Conservation (phyloP, 148 eudicot genomes). For the Heliosperma pusillum region DNA sequence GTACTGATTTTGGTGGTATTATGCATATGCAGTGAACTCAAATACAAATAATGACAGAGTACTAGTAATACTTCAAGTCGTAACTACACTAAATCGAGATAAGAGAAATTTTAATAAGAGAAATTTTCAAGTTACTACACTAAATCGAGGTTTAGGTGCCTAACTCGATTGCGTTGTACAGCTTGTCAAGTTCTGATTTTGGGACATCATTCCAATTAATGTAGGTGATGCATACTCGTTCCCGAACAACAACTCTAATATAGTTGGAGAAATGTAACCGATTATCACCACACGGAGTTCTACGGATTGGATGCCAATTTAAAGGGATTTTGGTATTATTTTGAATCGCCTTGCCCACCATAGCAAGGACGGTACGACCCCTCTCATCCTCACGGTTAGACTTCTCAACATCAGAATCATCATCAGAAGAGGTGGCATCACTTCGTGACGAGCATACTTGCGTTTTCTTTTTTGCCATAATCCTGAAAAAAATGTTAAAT, state of each 20-base stretch:
- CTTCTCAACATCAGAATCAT: neutral
- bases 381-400: neutral
- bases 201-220: neutral
- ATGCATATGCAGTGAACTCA: too few species aligned
- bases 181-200: neutral
- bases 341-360: neutral
- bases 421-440: neutral
- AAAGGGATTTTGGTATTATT: neutral
- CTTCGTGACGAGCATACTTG: neutral
- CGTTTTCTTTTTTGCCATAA: neutral
- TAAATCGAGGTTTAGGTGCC: neutral
- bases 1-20: too few species aligned
- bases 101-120: too few species aligned
- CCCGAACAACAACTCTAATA: neutral
- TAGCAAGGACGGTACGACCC: constrained; percentile 7
- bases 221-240: neutral
- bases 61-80: too few species aligned
- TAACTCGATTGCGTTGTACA: neutral
- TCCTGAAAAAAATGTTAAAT: neutral
- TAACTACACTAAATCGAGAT: too few species aligned
- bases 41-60: too few species aligned
- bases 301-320: constrained; percentile 1
- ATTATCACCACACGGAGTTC: neutral
- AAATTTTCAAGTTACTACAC: too few species aligned
- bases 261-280: neutral